Base-by-base conservation (phyloP, 306 rosid genomes). In the Corylus heterophylla region DNA sequence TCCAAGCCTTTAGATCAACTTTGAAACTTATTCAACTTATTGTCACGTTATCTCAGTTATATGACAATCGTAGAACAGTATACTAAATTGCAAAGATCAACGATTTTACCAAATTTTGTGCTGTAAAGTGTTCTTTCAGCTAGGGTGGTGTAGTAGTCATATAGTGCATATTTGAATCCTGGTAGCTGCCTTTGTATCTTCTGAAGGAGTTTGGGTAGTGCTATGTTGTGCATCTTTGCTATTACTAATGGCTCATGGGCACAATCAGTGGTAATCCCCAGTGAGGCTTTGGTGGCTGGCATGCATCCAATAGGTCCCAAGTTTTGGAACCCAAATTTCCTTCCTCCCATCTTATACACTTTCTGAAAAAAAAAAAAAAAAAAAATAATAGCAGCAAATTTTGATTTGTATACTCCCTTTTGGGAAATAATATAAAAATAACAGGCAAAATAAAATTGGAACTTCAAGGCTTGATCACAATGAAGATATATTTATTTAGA, bases 311-410 rank as follows among this genome's bases (percentile, higher is more conserved):
- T 13, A 5, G 45, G 69, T 11, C 69, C 69, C 22, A 63, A 29
- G 69, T 63, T 63, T 63, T 31, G 69, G 69, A 63, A 63, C n/a
- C 68, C 83, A 76, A 82, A 79, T 78, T 85, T 85, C 50, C 88
- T 82, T 25, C 82, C 88, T 56, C 88, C 88, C 7, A 2, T 9
- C 20, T 71, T 61, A 54, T 82, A 78, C 29, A 82, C 76, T 56
- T 51, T 81, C 84, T 82, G 29, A 54, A 62, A 62, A 31, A 31
- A 31, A 29, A 29, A 29, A 29, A 29, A 1, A 29, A 29, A 1
- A 31, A 31, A 62, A 5, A 8, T 29, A 62, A 14, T 31, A 62
- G 45, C 69, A 29, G 9, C 44, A 13, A 29, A 62, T 31, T 31
- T 31, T 31, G 35, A 31, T 31, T 2, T 31, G 35, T 31, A 31